Conservation (phyloP, 208 protist genomes). For the Acanthamoeba royreba region DNA sequence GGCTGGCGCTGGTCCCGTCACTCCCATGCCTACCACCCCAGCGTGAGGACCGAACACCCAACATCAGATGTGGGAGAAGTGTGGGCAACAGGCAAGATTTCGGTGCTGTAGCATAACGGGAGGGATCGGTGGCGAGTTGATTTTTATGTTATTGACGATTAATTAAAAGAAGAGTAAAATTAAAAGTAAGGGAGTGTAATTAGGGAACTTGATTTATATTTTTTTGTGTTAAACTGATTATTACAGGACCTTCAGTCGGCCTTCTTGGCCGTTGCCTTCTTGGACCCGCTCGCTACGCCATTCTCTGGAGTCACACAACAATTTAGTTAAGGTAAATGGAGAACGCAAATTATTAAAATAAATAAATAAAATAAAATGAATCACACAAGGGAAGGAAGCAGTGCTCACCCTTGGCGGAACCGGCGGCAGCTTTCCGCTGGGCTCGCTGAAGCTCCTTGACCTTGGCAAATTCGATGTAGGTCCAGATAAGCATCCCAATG, state of each 20-base stretch:
- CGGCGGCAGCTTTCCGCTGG: not conserved
- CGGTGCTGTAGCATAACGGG: not conserved
- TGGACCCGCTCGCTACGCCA: too few species aligned
- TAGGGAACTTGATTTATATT: too few species aligned
- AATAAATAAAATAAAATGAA: too few species aligned
- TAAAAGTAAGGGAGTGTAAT: not conserved
- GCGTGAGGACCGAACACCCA: too few species aligned
- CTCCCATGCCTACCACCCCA: not conserved
- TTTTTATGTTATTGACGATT: too few species aligned
- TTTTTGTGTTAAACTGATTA: too few species aligned
- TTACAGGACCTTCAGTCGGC: too few species aligned
- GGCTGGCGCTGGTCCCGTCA: not conserved
- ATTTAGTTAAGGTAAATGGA: too few species aligned
- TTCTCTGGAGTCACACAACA: too few species aligned
- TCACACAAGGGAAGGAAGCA: too few species aligned
- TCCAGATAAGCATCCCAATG: slow-evolving; percentile 35
- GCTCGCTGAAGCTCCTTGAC: not conserved
- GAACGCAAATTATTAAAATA: too few species aligned
- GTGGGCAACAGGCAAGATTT: not conserved
- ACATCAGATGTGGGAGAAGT: not conserved
- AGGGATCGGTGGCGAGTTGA: not conserved
- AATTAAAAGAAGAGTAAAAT: not conserved
- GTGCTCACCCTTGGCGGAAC: not conserved
- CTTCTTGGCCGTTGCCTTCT: too few species aligned
- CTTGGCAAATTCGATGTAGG: slow-evolving; percentile 10